A percentile compares a stretch with the other conserved stretches of the same genome.
Conservation (phyloP, 169 alveolate genomes). For the Plasmodium cynomolgi region DNA sequence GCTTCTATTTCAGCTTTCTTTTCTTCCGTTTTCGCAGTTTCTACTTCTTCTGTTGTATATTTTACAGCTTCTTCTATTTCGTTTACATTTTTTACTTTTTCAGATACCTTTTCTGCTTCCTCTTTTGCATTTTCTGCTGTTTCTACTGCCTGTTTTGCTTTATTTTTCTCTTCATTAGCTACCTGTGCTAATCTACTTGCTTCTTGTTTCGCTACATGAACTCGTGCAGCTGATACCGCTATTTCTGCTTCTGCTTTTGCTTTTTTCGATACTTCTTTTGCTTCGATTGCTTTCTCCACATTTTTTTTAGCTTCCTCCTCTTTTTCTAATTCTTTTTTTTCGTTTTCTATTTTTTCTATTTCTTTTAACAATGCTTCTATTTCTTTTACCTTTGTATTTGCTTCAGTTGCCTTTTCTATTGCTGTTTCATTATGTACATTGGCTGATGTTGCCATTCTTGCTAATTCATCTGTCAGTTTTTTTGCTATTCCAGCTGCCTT, state of each 20-base stretch:
- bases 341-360: neutral
- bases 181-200: too few species aligned
- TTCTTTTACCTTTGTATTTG: neutral
- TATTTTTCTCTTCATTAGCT: too few species aligned
- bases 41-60: neutral
- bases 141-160: neutral
- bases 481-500: neutral
- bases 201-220: too few species aligned
- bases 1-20: neutral
- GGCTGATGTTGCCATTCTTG: neutral
- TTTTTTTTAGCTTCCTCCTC: neutral
- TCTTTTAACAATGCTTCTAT: neutral
- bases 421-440: neutral
- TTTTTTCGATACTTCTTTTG: neutral
- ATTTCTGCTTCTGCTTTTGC: neutral
- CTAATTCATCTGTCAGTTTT: neutral
- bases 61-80: neutral
- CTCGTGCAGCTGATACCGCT: neutral
- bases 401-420: neutral
- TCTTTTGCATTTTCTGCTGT: neutral
- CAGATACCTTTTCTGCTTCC: neutral
- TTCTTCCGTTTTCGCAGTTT: neutral
- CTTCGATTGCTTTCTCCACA: neutral
- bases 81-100: neutral
- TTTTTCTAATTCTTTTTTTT: neutral